Percentiles rank a stretch among this genome's conserved stretches.
Conservation (phyloP, 2,329 filamentous ascomycete genomes). For the Fusarium protoensiforme region DNA sequence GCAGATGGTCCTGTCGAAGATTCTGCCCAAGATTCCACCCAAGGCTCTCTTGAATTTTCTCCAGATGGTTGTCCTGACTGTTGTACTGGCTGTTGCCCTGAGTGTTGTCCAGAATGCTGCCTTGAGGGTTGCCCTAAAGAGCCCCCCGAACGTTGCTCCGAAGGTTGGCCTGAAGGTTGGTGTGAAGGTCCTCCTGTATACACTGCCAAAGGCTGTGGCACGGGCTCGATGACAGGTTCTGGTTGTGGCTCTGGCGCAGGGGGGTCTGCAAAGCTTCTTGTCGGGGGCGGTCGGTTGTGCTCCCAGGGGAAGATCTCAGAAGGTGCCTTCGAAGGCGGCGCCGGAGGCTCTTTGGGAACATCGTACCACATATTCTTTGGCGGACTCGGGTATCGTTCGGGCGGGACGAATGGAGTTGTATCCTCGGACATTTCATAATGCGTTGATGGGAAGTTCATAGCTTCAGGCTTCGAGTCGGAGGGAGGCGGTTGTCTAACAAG, state of each 20-base stretch:
- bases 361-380: slow-evolving; percentile 91
- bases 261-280: slow-evolving; percentile 68
- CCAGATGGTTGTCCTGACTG: not conserved
- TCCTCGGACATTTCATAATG: slow-evolving; percentile 88
- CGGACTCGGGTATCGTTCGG: slow-evolving; percentile 81
- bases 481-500: slow-evolving; percentile 69
- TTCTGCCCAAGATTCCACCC: not conserved
- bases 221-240: slow-evolving; percentile 40
- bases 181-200: not conserved
- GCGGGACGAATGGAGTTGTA: slow-evolving; percentile 79
- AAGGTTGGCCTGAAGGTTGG: not conserved
- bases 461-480: slow-evolving; percentile 81
- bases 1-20: slow-evolving; percentile 12
- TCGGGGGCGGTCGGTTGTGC: slow-evolving; percentile 67
- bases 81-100: not conserved
- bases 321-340: slow-evolving; percentile 64
- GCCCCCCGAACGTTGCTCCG: not conserved
- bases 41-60: not conserved
- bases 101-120: not conserved
- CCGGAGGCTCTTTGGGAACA: slow-evolving; percentile 73
- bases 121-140: not conserved
- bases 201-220: slow-evolving; percentile 4
- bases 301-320: slow-evolving; percentile 94
- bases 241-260: slow-evolving; percentile 8
- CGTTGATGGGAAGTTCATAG: slow-evolving; percentile 80